phyloP scores from a whole-genome alignment of 345 rosid genomes.

The Eucalyptus urophylla region DNA sequence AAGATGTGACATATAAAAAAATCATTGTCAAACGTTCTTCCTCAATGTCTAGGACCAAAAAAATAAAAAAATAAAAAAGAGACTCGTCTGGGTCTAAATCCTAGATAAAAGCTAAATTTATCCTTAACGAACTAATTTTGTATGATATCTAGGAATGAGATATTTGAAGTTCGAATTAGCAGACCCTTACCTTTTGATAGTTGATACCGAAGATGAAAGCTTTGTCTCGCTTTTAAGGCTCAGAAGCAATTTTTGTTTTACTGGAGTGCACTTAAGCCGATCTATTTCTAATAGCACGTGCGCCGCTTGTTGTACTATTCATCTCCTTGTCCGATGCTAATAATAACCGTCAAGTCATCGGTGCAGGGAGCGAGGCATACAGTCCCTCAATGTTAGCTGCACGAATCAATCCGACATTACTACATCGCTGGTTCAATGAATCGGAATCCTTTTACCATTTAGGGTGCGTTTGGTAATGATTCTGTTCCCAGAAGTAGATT shows the following conservation, averaged over 20 bases:
- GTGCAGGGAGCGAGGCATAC: constrained; percentile 60
- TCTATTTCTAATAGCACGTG: background rate
- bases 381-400: constrained; percentile 45
- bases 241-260: background rate
- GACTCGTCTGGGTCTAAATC: background rate
- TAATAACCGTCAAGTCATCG: background rate
- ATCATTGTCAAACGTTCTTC: background rate
- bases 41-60: background rate
- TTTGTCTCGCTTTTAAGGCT: background rate
- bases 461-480: too few relatives aligned
- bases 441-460: background rate
- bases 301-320: background rate
- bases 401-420: constrained; percentile 6
- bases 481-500: too few relatives aligned
- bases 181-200: background rate
- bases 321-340: background rate
- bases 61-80: too few relatives aligned
- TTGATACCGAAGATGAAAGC: background rate
- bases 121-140: background rate
- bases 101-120: background rate
- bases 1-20: background rate
- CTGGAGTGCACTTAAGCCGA: background rate
- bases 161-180: background rate
- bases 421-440: background rate
- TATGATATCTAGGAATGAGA: background rate